These are phyloP conservation scores for Monilinia aucupariae DNA, from an alignment of 2,329 filamentous ascomycete species.

Conservation along the genomic window DNA sequence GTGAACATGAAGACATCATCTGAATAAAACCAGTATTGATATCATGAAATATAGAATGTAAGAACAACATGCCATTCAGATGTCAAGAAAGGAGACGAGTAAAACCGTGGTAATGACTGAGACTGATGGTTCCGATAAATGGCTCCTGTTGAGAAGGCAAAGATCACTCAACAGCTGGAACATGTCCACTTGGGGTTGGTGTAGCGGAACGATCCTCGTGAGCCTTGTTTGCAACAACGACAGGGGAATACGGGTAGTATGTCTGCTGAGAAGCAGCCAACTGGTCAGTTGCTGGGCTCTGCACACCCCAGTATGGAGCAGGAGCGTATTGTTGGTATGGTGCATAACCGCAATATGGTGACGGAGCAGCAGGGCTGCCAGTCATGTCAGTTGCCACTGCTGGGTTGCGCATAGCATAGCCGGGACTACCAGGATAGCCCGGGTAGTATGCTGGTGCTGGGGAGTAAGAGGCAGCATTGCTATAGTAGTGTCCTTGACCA, in stretches of 20 bases:
- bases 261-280: conserved; percentile 10
- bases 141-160: conserved; percentile 20
- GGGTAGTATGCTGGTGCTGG: conserved; percentile 22
- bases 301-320: conserved; percentile 20
- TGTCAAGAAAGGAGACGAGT: conserved; percentile 1
- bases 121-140: not conserved
- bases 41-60: conserved; percentile 1
- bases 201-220: conserved; percentile 28
- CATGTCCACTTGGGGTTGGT: conserved; percentile 27
- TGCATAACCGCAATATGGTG: conserved; percentile 21
- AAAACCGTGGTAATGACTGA: not conserved
- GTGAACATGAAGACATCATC: conserved; percentile 10
- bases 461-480: conserved; percentile 17
- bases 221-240: conserved; percentile 9
- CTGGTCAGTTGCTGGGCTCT: conserved; percentile 14
- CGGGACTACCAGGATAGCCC: conserved; percentile 21
- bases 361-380: conserved; percentile 20
- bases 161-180: conserved; percentile 18
- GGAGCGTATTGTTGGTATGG: conserved; percentile 21
- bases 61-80: not conserved
- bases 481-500: conserved; percentile 25
- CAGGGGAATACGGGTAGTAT: conserved; percentile 19
- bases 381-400: conserved; percentile 11
- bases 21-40: not conserved
- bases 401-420: conserved; percentile 17